Conservation (phyloP, 352 stramenopile species). For the Phytopythium chamaehyphon region DNA sequence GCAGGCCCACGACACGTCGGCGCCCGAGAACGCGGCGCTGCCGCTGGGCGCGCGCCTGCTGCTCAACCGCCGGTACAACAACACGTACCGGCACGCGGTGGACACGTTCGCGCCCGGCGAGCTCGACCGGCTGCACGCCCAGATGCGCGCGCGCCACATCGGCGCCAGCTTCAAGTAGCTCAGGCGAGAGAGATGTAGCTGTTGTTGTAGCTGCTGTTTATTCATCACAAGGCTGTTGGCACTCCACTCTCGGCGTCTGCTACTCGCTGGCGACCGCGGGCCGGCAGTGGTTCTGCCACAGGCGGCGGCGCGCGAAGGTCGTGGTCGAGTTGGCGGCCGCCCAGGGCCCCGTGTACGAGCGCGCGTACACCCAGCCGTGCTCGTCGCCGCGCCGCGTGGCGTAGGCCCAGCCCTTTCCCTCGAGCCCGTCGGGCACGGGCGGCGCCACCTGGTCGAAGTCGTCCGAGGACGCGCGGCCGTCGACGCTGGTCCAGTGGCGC, state of each 20-base stretch:
- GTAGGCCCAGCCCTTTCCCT: constrained; percentile 62
- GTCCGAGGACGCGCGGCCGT: constrained; percentile 52
- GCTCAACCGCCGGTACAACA: constrained; percentile 33
- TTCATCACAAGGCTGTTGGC: not conserved
- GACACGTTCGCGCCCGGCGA: constrained; percentile 15
- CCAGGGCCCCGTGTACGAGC: constrained; percentile 64
- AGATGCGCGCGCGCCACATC: constrained; percentile 20
- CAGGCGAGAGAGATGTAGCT: not conserved
- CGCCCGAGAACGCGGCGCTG: constrained; percentile 12
- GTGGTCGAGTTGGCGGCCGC: constrained; percentile 12
- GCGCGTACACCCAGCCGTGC: constrained; percentile 68
- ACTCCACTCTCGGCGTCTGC: not conserved
- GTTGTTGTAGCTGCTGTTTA: not conserved
- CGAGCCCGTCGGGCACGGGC: constrained; percentile 39
- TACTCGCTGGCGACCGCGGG: constrained; percentile 43
- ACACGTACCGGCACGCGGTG: constrained; percentile 20
- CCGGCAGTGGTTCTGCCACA: constrained; percentile 73
- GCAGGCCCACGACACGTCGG: constrained; percentile 18
- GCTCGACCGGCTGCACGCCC: constrained; percentile 12
- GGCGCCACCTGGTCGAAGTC: constrained; percentile 66
- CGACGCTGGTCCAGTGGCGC: constrained; percentile 51
- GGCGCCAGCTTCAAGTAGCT: constrained; percentile 10
- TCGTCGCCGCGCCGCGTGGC: constrained; percentile 59
- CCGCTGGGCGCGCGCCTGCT: constrained; percentile 25
- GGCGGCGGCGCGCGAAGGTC: constrained; percentile 47